Evolutionary conservation across 352 stramenopile genomes (phyloP).

Genomic region (Pythium plurisporium): DNA sequence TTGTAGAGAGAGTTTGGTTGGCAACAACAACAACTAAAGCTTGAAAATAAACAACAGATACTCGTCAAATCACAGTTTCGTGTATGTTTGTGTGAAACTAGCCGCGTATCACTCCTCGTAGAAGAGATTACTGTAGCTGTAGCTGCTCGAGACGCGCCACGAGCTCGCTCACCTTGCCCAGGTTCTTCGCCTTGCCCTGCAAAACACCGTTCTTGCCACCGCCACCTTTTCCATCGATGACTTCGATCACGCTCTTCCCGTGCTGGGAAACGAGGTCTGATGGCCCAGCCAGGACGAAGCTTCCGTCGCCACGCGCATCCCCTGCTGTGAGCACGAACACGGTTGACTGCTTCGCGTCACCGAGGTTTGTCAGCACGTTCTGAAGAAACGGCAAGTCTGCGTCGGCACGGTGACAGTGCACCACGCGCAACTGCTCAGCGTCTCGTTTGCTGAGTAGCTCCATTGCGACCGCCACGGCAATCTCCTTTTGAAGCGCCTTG

Average conservation of each 20-base stretch:
- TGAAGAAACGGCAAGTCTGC: slow-evolving; percentile 71
- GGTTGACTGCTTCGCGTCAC: slow-evolving; percentile 32
- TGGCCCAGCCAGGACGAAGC: slow-evolving; percentile 65
- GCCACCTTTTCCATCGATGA: slow-evolving; percentile 73
- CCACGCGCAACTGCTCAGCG: slow-evolving; percentile 20
- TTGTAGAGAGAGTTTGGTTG: slow-evolving; percentile 1
- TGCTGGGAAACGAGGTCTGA: slow-evolving; percentile 47
- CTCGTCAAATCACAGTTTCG: no score
- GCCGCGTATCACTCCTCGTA: no score
- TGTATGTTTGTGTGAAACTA: no score
- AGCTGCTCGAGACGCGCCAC: slow-evolving; percentile 42
- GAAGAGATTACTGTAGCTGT: slow-evolving; percentile 20
- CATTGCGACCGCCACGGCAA: slow-evolving; percentile 42
- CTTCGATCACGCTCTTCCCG: slow-evolving; percentile 43
- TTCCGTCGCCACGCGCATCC: slow-evolving; percentile 43
- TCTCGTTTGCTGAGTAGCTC: slow-evolving; percentile 33
- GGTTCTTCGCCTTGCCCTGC: slow-evolving; percentile 69
- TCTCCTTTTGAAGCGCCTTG: slow-evolving; percentile 71
- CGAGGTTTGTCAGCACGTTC: slow-evolving; percentile 41
- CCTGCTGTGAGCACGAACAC: slow-evolving; percentile 50
- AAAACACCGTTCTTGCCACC: slow-evolving; percentile 70
- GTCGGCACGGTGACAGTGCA: slow-evolving; percentile 57
- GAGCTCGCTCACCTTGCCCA: slow-evolving; percentile 45
- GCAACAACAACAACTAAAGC: not conserved
- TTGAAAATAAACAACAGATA: no score